Conservation (phyloP, 2,329 filamentous ascomycete genomes). For the Aspergillus quadricinctus region DNA sequence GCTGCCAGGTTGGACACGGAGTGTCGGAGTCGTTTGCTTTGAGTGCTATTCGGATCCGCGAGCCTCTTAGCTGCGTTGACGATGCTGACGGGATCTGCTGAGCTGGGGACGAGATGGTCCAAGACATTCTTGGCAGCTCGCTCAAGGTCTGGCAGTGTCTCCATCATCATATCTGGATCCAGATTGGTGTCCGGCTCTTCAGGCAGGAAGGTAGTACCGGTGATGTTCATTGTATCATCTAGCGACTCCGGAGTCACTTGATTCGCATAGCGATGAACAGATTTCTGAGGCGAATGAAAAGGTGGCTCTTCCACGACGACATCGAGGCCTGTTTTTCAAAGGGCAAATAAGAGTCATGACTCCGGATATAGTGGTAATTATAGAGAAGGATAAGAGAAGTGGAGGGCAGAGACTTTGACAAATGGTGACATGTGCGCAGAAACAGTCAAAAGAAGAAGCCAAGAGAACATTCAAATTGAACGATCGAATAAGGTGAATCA, state of each 20-base stretch:
- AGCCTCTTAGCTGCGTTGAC: slow-evolving; percentile 27
- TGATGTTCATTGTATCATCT: slow-evolving; percentile 30
- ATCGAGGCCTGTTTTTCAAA: slow-evolving; percentile 8
- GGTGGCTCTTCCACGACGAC: slow-evolving; percentile 19
- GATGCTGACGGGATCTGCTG: slow-evolving; percentile 23
- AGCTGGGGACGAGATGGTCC: slow-evolving; percentile 31
- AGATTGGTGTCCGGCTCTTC: slow-evolving; percentile 29
- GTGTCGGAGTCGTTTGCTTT: slow-evolving; percentile 24
- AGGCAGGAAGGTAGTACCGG: slow-evolving; percentile 30
- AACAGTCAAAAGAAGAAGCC: neutral
- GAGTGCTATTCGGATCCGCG: slow-evolving; percentile 23
- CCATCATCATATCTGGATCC: slow-evolving; percentile 34
- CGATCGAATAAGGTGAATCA: neutral
- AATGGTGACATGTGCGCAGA: neutral
- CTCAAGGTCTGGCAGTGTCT: slow-evolving; percentile 38
- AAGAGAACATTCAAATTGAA: neutral
- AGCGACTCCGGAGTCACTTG: slow-evolving; percentile 20
- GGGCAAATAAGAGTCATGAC: neutral
- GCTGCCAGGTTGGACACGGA: slow-evolving; percentile 20
- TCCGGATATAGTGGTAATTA: neutral
- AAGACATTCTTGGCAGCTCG: slow-evolving; percentile 31
- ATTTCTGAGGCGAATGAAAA: slow-evolving; percentile 6
- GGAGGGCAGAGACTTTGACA: neutral
- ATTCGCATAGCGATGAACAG: slow-evolving; percentile 4
- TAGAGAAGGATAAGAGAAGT: neutral